Conservation (phyloP, 106 monocot genomes). For the Acorus gramineus region DNA sequence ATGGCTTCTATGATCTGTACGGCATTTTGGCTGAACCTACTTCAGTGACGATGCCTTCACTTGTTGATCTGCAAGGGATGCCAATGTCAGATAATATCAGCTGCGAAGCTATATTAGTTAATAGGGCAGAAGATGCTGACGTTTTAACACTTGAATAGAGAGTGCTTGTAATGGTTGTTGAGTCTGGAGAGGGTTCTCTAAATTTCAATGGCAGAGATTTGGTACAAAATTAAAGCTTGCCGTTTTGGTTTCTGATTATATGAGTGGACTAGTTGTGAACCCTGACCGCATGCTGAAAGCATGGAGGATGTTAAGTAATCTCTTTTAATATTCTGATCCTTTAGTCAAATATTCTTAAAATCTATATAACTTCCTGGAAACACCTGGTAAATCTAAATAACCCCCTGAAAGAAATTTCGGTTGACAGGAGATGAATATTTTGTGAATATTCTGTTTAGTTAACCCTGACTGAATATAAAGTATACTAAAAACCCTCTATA, state of each 20-base stretch:
- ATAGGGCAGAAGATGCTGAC: constrained; percentile 39
- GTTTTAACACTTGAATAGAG: constrained; percentile 58
- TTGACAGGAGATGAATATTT: too few species aligned
- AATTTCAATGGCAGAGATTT: constrained; percentile 48
- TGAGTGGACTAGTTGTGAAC: constrained; percentile 83
- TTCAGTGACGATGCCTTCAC: constrained; percentile 39
- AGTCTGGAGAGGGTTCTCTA: constrained; percentile 21
- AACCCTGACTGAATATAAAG: too few species aligned
- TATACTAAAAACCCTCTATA: too few species aligned
- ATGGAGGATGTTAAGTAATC: constrained; percentile 54
- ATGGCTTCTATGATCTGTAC: constrained; percentile 27
- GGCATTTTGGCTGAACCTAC: constrained; percentile 21
- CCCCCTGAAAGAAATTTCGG: too few species aligned
- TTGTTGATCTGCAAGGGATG: constrained; percentile 59
- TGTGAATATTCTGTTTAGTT: too few species aligned
- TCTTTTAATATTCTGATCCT: too few species aligned
- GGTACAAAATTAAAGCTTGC: constrained; percentile 79
- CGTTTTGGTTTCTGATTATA: constrained; percentile 54
- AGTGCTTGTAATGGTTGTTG: constrained; percentile 36
- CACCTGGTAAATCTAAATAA: too few species aligned
- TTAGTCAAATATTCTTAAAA: too few species aligned
- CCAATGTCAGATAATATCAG: constrained; percentile 40
- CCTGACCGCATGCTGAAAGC: constrained; percentile 54
- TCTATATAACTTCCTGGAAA: too few species aligned
- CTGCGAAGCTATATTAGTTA: constrained; percentile 65